Conservation (phyloP, 2,329 filamentous ascomycete species). For the Aspergillus clavatus region DNA sequence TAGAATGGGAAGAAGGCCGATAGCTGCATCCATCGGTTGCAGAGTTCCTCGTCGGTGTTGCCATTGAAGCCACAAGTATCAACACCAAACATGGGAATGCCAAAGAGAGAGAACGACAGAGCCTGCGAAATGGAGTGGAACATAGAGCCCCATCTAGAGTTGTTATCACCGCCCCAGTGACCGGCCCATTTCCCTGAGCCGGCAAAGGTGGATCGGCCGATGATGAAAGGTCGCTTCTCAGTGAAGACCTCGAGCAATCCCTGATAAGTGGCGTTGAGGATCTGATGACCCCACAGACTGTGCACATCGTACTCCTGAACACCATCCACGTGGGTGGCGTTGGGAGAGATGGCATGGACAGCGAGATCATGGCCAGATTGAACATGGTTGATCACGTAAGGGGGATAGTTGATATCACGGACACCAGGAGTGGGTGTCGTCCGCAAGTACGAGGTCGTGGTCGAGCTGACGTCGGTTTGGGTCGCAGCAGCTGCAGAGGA, state of each 20-base stretch:
- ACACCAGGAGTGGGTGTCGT: conserved; percentile 59
- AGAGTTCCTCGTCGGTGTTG: conserved; percentile 65
- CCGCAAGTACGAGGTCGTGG: conserved; percentile 48
- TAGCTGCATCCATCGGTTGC: conserved; percentile 68
- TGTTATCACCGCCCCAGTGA: conserved; percentile 79
- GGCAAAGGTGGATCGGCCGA: conserved; percentile 75
- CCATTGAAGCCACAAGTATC: conserved; percentile 67
- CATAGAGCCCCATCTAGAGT: conserved; percentile 67
- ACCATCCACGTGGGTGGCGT: conserved; percentile 71
- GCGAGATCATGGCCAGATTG: conserved; percentile 61
- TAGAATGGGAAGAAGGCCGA: conserved; percentile 74
- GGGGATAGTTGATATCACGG: conserved; percentile 67
- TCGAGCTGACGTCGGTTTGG: conserved; percentile 24
- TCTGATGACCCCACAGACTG: conserved; percentile 71
- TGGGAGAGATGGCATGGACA: conserved; percentile 68
- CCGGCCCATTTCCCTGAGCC: conserved; percentile 71
- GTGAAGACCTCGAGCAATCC: conserved; percentile 62
- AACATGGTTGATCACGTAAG: conserved; percentile 71
- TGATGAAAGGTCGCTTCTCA: conserved; percentile 72
- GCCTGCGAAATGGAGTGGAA: conserved; percentile 74
- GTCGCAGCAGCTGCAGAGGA: conserved; percentile 37
- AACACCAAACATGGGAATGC: conserved; percentile 71
- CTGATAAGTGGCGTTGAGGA: conserved; percentile 71
- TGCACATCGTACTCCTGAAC: conserved; percentile 76
- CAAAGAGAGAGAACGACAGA: conserved; percentile 67